Evolutionary conservation across 2,329 filamentous ascomycete genomes (phyloP).

Genomic region (Scedosporium apiospermum): DNA sequence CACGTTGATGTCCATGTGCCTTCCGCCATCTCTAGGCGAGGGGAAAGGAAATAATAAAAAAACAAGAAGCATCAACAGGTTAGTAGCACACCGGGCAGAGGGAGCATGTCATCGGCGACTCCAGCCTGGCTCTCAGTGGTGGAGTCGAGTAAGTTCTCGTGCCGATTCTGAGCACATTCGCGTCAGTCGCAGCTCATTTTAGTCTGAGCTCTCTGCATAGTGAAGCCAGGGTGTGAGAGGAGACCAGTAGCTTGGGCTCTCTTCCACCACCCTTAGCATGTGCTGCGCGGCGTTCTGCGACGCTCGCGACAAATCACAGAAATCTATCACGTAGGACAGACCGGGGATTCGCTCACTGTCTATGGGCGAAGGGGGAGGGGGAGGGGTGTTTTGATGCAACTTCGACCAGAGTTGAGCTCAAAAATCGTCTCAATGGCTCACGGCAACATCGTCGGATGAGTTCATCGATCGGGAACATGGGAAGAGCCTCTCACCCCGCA

Average conservation of each 20-base stretch:
- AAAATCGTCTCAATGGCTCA: background rate
- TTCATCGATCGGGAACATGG: background rate
- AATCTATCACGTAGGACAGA: background rate
- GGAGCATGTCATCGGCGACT: background rate
- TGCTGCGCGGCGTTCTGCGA: background rate
- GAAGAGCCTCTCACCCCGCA: background rate
- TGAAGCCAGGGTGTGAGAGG: background rate
- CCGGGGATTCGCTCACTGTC: background rate
- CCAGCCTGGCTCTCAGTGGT: background rate
- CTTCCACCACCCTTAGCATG: background rate
- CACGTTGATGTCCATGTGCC: background rate
- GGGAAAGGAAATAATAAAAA: background rate
- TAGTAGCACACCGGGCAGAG: background rate
- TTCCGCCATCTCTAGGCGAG: background rate
- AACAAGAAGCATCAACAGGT: background rate
- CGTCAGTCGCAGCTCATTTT: background rate
- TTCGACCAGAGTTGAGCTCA: background rate
- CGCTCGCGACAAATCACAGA: background rate
- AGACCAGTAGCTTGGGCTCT: background rate
- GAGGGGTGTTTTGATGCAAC: background rate
- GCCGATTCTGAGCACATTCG: background rate
- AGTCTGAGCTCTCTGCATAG: background rate
- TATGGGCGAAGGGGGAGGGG: background rate
- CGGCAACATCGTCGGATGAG: background rate
- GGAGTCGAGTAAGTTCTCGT: background rate